These are phyloP conservation scores for Claviceps maximensis DNA, from an alignment of 2,329 filamentous ascomycete genomes.

Conservation along the genomic window DNA sequence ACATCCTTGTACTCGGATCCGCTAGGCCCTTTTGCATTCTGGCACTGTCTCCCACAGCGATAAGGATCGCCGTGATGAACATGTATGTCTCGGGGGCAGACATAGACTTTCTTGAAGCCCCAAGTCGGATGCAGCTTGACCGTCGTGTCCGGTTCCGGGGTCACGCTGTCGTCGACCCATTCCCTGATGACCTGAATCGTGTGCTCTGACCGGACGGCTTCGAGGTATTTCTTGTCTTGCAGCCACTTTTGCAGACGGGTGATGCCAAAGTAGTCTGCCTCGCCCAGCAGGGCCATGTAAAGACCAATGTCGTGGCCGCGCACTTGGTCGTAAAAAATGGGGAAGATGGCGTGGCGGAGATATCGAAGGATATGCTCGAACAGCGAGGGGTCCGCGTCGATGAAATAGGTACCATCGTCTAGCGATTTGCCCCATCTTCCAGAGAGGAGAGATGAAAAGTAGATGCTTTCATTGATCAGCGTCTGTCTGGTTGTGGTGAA, in stretches of 20 bases:
- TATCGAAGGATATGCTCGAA: slow-evolving; percentile 24
- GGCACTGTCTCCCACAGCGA: neutral
- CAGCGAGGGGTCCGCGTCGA: slow-evolving; percentile 23
- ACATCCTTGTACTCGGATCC: neutral
- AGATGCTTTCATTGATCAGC: neutral
- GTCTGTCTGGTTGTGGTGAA: neutral
- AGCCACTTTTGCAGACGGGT: neutral
- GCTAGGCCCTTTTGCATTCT: neutral
- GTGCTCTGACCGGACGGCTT: neutral
- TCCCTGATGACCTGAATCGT: neutral
- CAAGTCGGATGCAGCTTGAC: neutral
- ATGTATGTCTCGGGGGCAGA: too few species aligned
- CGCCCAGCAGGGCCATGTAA: neutral
- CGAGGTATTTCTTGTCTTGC: neutral
- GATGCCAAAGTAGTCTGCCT: neutral
- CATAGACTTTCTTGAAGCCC: neutral
- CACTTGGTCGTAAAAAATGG: slow-evolving; percentile 18
- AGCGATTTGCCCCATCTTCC: neutral
- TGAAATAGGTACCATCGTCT: slow-evolving; percentile 18
- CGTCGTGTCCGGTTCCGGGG: neutral
- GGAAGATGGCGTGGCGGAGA: slow-evolving; percentile 19
- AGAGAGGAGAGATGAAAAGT: neutral
- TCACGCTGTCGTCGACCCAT: neutral
- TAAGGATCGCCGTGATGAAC: neutral
- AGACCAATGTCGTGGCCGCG: neutral